Percentiles rank a stretch among this genome's conserved stretches.
Evolutionary conservation across 768 basidiomycete genomes (phyloP).

Genomic region (Trametes cubensis): DNA sequence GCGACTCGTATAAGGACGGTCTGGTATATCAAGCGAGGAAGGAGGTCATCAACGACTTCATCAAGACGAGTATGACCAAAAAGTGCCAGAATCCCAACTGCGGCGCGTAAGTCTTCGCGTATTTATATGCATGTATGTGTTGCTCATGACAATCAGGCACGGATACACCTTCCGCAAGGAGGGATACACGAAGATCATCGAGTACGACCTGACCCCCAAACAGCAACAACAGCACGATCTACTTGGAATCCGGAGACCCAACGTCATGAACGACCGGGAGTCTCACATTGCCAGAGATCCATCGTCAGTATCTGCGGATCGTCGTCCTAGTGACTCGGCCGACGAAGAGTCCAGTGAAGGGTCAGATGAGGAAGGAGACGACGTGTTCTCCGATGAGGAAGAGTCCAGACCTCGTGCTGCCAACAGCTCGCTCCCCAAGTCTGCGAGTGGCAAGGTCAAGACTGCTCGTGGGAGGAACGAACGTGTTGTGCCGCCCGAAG

Average conservation of each 20-base stretch:
- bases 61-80: constrained; percentile 65
- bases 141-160: constrained; percentile 45
- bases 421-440: constrained; percentile 54
- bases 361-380: constrained; percentile 50
- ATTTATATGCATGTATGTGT: background rate
- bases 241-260: constrained; percentile 63
- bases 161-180: constrained; percentile 93
- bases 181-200: constrained; percentile 90
- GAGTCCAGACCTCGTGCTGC: constrained; percentile 30
- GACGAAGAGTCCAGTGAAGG: constrained; percentile 59
- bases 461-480: constrained; percentile 81
- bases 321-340: constrained; percentile 36
- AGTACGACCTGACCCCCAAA: constrained; percentile 84
- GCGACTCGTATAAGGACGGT: constrained; percentile 88
- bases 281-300: constrained; percentile 16
- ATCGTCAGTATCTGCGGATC: background rate
- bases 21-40: constrained; percentile 87
- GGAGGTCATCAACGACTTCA: constrained; percentile 78
- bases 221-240: constrained; percentile 65
- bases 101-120: constrained; percentile 57
- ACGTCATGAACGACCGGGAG: constrained; percentile 62
- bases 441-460: constrained; percentile 79
- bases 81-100: constrained; percentile 81
- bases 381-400: constrained; percentile 53
- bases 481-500: constrained; percentile 86